Base-by-base conservation (phyloP, 768 basidiomycete species). In the Pleurotus salmoneostramineus region DNA sequence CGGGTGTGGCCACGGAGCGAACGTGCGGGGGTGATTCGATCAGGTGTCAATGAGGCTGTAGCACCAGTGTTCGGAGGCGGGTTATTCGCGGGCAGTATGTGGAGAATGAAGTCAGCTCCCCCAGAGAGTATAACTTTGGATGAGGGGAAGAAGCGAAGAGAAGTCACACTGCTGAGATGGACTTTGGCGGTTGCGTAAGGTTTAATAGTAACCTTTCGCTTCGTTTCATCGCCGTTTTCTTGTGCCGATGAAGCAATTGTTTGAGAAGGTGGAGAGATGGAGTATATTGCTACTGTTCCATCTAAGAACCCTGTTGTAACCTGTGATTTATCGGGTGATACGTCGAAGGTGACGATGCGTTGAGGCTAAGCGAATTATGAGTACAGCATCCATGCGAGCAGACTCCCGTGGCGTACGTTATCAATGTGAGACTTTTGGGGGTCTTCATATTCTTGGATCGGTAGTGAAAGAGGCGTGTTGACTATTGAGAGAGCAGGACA, bases 61-160 rank as follows among this genome's bases (percentile, higher is more conserved):
- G 55, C 21, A 61, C 51, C 6, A 61, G 21, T 27, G 21, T 27
- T 27, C 21, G 67, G 35, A 1, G 66, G 49, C 40, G 62, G 42
- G 6, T 57, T 50, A 3, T 83, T 78, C 0, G 88, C 83, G 6
- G 89, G 81, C 54, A 88, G 81, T 58, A 95, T 79, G 27, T 82
- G 73, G 2, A 93, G 69, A 0, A 82, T 74, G 62, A 91, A 87
- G 67, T 92, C 89, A 4, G 81, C 80, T 0, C 87, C 83, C 0
- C 84, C 76, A 4, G 88, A 83, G 7, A 95, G 77, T 1, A 92
- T 73, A 12, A 92, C 90, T 42, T 84, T 76, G 8, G 82, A 85
- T 0, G 86, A 89, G 1, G 88, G 88, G 70, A 89, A 88, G 75
- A 87, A 88, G 44, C 74, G 76, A 31, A 87, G 69, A 17, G 78